A percentile compares a stretch with the other conserved stretches of the same genome.
These are phyloP conservation scores for Trichosanthes cucumerina DNA, from an alignment of 306 rosid genomes.

Conservation along the genomic window DNA sequence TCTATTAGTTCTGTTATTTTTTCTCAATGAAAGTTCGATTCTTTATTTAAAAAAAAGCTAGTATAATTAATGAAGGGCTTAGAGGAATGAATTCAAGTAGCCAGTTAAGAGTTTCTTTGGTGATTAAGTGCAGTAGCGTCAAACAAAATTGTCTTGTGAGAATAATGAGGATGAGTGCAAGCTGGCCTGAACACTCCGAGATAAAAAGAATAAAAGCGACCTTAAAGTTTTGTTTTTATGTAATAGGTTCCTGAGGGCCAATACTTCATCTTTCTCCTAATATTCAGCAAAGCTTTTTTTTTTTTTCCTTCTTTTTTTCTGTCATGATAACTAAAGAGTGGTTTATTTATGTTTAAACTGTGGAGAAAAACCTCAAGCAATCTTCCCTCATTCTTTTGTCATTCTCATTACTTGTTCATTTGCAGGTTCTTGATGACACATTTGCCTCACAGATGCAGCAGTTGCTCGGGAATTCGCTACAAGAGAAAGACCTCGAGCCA, in stretches of 20 bases:
- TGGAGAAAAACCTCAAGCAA: background rate
- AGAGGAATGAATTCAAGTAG: too few species aligned
- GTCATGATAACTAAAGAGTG: background rate
- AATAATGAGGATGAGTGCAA: too few species aligned
- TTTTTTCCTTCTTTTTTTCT: background rate
- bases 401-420: background rate
- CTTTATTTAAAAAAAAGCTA: too few species aligned
- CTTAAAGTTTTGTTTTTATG: background rate
- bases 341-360: background rate
- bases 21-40: too few species aligned
- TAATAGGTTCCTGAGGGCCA: background rate
- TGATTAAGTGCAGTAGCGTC: too few species aligned
- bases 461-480: conserved; percentile 74
- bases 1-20: too few species aligned
- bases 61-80: too few species aligned
- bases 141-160: too few species aligned
- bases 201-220: too few species aligned
- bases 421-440: conserved; percentile 74
- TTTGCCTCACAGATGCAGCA: conserved; percentile 94
- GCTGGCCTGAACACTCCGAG: too few species aligned
- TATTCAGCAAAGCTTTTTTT: background rate
- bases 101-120: too few species aligned
- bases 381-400: background rate
- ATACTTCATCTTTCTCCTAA: background rate
- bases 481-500: conserved; percentile 68